These are phyloP conservation scores for Cladosporium sphaerospermum DNA, from an alignment of 2,329 filamentous ascomycete species.

Conservation along the genomic window DNA sequence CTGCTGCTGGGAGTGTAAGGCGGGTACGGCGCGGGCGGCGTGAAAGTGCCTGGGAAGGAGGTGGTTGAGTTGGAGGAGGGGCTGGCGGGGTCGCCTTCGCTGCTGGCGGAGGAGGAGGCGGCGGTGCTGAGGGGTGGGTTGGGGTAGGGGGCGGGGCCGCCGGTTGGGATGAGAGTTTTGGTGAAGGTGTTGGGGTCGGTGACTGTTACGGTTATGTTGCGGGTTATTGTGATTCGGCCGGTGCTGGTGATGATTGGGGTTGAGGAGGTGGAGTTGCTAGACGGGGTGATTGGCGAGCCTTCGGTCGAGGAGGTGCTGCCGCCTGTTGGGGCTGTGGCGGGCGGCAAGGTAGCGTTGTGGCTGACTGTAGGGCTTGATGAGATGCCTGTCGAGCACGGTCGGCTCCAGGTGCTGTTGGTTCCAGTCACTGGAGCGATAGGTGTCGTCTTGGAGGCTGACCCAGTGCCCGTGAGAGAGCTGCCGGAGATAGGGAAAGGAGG, in stretches of 20 bases:
- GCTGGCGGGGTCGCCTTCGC: constrained; percentile 14
- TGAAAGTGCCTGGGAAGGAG: constrained; percentile 13
- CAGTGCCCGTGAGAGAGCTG: constrained; percentile 1
- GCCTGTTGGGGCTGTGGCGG: background rate
- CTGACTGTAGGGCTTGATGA: background rate
- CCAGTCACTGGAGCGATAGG: background rate
- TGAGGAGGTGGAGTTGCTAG: background rate
- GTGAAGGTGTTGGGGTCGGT: background rate
- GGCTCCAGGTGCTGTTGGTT: background rate
- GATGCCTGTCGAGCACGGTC: background rate
- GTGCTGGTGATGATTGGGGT: constrained; percentile 1
- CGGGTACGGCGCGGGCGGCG: constrained; percentile 1
- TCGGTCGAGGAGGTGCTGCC: constrained; percentile 10
- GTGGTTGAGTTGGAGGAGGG: constrained; percentile 15
- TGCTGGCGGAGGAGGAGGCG: background rate
- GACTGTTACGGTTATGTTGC: constrained; percentile 22
- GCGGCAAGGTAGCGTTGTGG: constrained; percentile 1
- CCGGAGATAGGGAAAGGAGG: constrained; percentile 6
- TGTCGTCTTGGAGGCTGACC: background rate
- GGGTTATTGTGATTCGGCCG: constrained; percentile 12
- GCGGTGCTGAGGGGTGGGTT: constrained; percentile 5
- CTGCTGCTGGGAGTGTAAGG: background rate
- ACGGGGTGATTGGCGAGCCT: constrained; percentile 5
- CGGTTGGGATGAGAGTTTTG: constrained; percentile 19
- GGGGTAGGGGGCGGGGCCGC: constrained; percentile 34